Conservation (phyloP, 2,329 filamentous ascomycete species). For the Fusarium verrucosum region DNA sequence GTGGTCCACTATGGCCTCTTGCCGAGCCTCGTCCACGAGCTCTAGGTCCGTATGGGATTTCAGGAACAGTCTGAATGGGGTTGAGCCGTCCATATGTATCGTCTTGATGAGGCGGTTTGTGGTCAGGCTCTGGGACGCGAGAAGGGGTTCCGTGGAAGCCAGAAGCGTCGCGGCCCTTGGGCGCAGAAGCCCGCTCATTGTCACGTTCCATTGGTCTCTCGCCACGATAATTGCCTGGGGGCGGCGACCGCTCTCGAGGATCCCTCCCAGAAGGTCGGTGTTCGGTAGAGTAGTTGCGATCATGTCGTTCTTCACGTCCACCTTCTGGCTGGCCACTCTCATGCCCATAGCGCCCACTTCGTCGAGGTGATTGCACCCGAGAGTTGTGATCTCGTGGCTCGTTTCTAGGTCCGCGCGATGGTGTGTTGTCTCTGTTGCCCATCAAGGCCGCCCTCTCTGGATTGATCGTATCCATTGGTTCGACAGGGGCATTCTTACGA, state of each 20-base stretch:
- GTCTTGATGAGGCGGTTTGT: constrained; percentile 64
- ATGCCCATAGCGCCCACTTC: constrained; percentile 47
- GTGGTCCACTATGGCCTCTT: constrained; percentile 50
- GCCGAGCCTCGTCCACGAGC: constrained; percentile 58
- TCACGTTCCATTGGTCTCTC: constrained; percentile 55
- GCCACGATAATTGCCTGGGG: constrained; percentile 43
- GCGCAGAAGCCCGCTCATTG: constrained; percentile 42
- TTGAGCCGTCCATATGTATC: constrained; percentile 71
- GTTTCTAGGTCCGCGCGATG: constrained; percentile 55
- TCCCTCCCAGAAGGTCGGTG: constrained; percentile 47
- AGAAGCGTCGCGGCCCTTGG: constrained; percentile 54
- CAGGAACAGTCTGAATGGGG: constrained; percentile 56
- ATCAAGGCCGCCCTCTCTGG: constrained; percentile 59
- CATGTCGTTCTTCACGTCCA: constrained; percentile 58
- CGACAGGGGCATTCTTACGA: constrained; percentile 44
- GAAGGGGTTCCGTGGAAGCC: constrained; percentile 51
- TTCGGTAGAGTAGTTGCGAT: constrained; percentile 53
- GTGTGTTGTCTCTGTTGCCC: constrained; percentile 50
- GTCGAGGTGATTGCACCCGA: constrained; percentile 60
- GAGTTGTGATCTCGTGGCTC: constrained; percentile 55
- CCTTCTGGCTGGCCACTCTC: constrained; percentile 48
- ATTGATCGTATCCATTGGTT: constrained; percentile 54
- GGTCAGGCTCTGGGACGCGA: constrained; percentile 58
- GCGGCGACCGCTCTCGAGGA: constrained; percentile 47
- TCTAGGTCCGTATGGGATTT: constrained; percentile 65